Conservation (phyloP, 2,329 filamentous ascomycete species). For the Paecilomyces sp. region DNA sequence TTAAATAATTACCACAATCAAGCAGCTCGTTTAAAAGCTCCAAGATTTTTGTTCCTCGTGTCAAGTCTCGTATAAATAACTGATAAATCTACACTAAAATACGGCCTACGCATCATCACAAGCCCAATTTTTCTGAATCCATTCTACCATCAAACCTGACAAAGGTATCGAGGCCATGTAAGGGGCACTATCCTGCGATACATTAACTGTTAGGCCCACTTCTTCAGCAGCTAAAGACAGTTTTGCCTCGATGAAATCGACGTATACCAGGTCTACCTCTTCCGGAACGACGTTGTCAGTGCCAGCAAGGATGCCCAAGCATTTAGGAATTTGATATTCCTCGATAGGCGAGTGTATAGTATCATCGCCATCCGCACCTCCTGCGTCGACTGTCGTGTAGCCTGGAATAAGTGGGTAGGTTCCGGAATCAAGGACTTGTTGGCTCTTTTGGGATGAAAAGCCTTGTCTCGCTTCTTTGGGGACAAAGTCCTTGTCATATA, state of each 20-base stretch:
- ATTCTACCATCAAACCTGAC: constrained; percentile 52
- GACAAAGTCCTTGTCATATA: constrained; percentile 14
- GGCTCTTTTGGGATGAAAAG: constrained; percentile 5
- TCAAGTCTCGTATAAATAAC: too few species aligned
- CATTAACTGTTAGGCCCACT: constrained; percentile 43
- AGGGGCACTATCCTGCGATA: constrained; percentile 41
- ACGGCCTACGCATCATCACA: constrained; percentile 13
- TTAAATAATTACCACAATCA: too few species aligned
- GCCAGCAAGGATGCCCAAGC: constrained; percentile 62
- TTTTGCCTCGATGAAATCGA: constrained; percentile 84
- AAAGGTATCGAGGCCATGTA: constrained; percentile 51
- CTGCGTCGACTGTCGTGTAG: constrained; percentile 84
- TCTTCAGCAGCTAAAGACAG: constrained; percentile 66
- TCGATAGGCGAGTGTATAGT: constrained; percentile 69
- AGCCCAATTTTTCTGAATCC: constrained; percentile 52
- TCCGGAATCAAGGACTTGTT: constrained; percentile 25
- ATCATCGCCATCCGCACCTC: constrained; percentile 79
- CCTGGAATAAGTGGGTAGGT: constrained; percentile 51
- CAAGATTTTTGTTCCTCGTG: too few species aligned
- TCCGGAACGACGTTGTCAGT: constrained; percentile 37
- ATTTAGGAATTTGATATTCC: constrained; percentile 76
- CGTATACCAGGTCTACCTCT: constrained; percentile 79
- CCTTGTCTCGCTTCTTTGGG: constrained; percentile 2
- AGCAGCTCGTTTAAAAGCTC: too few species aligned
- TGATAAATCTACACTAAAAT: too few species aligned